Percentiles rank a stretch among this genome's conserved stretches.
Conservation (phyloP, 2,329 filamentous ascomycete genomes). For the Penicillium oxalicum region DNA sequence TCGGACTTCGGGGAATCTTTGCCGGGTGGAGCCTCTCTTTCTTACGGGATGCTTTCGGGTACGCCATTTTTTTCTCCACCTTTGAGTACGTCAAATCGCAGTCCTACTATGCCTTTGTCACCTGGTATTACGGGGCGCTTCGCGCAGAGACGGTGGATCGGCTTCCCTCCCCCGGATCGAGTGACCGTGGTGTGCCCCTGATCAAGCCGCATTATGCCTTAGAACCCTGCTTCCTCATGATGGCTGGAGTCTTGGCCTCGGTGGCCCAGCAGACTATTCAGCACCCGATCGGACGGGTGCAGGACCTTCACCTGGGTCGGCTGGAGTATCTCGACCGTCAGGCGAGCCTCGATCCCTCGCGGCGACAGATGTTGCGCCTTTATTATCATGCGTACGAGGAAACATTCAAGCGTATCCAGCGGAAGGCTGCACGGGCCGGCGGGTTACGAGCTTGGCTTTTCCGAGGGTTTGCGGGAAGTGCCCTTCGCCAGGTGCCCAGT, state of each 20-base stretch:
- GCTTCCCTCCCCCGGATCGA: conserved; percentile 23
- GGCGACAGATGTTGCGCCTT: conserved; percentile 43
- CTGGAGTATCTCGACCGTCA: conserved; percentile 55
- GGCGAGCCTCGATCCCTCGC: conserved; percentile 38
- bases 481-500: conserved; percentile 56
- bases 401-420: conserved; percentile 51
- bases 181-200: conserved; percentile 34
- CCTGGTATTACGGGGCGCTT: conserved; percentile 50
- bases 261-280: conserved; percentile 54
- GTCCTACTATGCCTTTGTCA: conserved; percentile 56
- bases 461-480: conserved; percentile 50
- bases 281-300: conserved; percentile 54
- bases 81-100: conserved; percentile 62
- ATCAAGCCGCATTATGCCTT: conserved; percentile 59
- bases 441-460: conserved; percentile 55
- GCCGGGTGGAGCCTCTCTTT: conserved; percentile 58
- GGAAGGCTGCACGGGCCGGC: conserved; percentile 46
- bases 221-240: conserved; percentile 56
- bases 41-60: conserved; percentile 55
- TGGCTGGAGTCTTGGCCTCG: conserved; percentile 55
- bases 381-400: conserved; percentile 58
- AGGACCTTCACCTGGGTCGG: conserved; percentile 55
- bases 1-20: conserved; percentile 56
- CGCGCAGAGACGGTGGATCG: conserved; percentile 23
- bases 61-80: conserved; percentile 56